Base-by-base conservation (phyloP, 805 yeast species). In the Wickerhamomyces bisporus region DNA sequence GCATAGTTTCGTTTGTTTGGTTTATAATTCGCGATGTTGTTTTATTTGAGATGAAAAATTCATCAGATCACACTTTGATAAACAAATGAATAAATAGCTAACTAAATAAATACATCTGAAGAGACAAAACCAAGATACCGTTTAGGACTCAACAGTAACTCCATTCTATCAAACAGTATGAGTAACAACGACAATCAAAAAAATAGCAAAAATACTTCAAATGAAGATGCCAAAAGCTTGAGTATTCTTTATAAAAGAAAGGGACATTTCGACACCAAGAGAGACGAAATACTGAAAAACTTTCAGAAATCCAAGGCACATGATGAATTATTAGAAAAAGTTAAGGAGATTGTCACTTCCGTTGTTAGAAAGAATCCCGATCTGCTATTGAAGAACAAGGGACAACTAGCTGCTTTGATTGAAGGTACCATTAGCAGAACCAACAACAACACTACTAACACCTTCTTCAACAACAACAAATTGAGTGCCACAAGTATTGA, bases 401-500 rank as follows among this genome's bases (percentile, higher is more conserved):
- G 54, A 0, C 52, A 49, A n/a, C 38, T 49, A 9, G 47, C 52
- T 6, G 58, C 50, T 2, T 24, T 50, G 33, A 40, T 54, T 3
- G 49, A 41, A 20, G 58, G 58, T 18, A 38, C 44, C 10, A 39
- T 44, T 5, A 40, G 45, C 12, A 35, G 45, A 6, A 38, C 35
- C 30, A 40, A 19, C 20, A n/a, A 11, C 6, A 21, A 11, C 17
- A 27, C 26, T 18, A 24, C 24, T 7, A 21, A 21, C 10, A 10
- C n/a, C 36, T 21, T 36, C 19, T 20, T n/a, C 5, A 14, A 12
- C 18, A 6, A 14, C 11, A 21, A 16, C 29, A 40, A 34, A 14
- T 25, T 18, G 16, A 38, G 32, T 12, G 32, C 33, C 2, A 39
- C 34, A 3, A 35, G 23, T 7, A 36, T 37, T 8, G 28, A 29